Evolutionary conservation across 2,329 filamentous ascomycete genomes (phyloP).

Genomic region (Nemania diffusa): DNA sequence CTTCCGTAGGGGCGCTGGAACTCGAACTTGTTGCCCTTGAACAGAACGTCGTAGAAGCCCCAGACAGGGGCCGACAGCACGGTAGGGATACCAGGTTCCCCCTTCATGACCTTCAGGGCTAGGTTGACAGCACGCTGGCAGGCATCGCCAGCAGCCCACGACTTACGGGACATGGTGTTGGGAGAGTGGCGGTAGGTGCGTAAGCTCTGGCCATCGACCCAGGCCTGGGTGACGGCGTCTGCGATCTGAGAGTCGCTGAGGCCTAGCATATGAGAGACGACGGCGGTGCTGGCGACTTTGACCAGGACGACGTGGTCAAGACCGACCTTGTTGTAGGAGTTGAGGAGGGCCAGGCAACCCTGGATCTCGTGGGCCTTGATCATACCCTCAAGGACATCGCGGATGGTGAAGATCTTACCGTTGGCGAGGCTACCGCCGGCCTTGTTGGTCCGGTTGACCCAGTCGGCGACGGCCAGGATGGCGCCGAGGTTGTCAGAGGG

Average conservation of each 20-base stretch:
- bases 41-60: conserved; percentile 99
- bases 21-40: conserved; percentile 94
- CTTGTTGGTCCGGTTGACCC: conserved; percentile 91
- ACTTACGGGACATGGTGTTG: conserved; percentile 99
- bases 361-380: conserved; percentile 99
- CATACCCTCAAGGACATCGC: conserved; percentile 94
- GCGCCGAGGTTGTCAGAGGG: conserved; percentile 98
- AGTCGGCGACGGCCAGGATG: conserved; percentile 96
- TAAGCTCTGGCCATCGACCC: conserved; percentile 95
- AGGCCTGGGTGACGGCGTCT: conserved; percentile 95
- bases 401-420: conserved; percentile 87
- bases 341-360: conserved; percentile 94
- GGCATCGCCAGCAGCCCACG: conserved; percentile 97
- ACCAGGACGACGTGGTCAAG: conserved; percentile 97
- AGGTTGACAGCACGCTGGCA: conserved; percentile 96
- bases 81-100: conserved; percentile 89
- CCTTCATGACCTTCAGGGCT: conserved; percentile 88
- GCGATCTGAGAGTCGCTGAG: conserved; percentile 90
- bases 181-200: conserved; percentile 97
- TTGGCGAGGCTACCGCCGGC: conserved; percentile 81
- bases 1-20: conserved; percentile 97
- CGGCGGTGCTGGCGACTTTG: conserved; percentile 95
- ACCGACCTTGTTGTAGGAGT: conserved; percentile 99
- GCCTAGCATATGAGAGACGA: conserved; percentile 94
- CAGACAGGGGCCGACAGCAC: conserved; percentile 92